Evolutionary conservation across 2,329 filamentous ascomycete species (phyloP).

Genomic region (Hypoxylon sp.): DNA sequence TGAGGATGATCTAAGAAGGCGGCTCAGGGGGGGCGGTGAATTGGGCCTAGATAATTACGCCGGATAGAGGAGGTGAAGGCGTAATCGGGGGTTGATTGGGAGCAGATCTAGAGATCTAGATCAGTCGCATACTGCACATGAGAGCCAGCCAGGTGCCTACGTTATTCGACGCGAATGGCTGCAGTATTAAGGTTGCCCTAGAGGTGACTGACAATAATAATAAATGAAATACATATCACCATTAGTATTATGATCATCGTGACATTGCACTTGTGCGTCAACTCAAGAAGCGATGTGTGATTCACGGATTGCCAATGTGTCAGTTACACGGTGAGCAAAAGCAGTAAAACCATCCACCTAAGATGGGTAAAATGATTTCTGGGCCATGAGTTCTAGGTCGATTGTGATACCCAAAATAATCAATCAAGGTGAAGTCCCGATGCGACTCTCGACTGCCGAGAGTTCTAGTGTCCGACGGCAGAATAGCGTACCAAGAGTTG

Average conservation of each 20-base stretch:
- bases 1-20: background rate
- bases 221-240: slow-evolving; percentile 15
- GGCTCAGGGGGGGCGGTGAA: slow-evolving; percentile 1
- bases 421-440: background rate
- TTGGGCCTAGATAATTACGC: slow-evolving; percentile 3
- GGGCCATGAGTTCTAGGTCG: too few relatives aligned
- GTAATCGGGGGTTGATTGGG: slow-evolving; percentile 3
- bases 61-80: background rate
- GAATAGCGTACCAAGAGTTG: slow-evolving; percentile 7
- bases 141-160: too few relatives aligned
- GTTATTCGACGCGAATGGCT: slow-evolving; percentile 9
- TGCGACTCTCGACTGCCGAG: slow-evolving; percentile 18
- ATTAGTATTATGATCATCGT: too few relatives aligned
- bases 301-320: too few relatives aligned
- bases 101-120: slow-evolving; percentile 17
- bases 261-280: too few relatives aligned
- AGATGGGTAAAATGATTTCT: too few relatives aligned
- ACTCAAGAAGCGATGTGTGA: too few relatives aligned
- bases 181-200: slow-evolving; percentile 10
- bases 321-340: too few relatives aligned
- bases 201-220: slow-evolving; percentile 20
- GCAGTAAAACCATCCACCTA: too few relatives aligned
- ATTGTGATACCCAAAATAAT: too few relatives aligned
- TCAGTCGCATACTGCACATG: slow-evolving; percentile 15
- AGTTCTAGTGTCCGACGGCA: slow-evolving; percentile 26